phyloP scores from a whole-genome alignment of 352 stramenopile species.

The Pythium insidiosum region DNA sequence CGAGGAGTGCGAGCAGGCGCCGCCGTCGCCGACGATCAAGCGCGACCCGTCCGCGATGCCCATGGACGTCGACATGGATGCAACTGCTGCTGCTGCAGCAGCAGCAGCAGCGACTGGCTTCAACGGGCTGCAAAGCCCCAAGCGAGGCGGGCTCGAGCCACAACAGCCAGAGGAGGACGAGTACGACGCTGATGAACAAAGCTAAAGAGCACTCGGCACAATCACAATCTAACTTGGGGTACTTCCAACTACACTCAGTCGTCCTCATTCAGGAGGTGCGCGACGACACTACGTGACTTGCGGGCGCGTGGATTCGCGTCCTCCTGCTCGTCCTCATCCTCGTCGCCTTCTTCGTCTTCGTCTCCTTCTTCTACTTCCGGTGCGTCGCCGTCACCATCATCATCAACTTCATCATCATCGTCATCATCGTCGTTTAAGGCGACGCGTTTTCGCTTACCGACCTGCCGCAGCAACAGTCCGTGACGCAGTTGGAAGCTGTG shows the following conservation, averaged over 20 bases:
- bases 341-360: neutral
- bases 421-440: neutral
- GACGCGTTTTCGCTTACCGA: neutral
- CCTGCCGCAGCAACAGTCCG: slow-evolving; percentile 4
- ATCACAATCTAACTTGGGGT: too few species aligned
- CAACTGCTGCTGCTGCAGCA: too few species aligned
- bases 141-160: too few species aligned
- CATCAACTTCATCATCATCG: neutral
- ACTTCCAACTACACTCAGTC: too few species aligned
- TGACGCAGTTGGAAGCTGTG: slow-evolving; percentile 11
- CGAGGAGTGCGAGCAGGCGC: slow-evolving; percentile 68
- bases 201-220: too few species aligned
- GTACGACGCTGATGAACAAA: too few species aligned
- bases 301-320: neutral
- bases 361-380: slow-evolving; percentile 1
- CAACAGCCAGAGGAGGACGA: too few species aligned
- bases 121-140: too few species aligned
- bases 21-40: slow-evolving; percentile 72
- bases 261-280: slow-evolving; percentile 15
- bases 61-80: too few species aligned
- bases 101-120: too few species aligned
- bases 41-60: slow-evolving; percentile 42
- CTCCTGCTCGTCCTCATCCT: neutral
- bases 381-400: neutral
- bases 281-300: slow-evolving; percentile 12